A percentile compares a stretch with the other conserved stretches of the same genome.
These are phyloP conservation scores for Letharia lupina DNA, from an alignment of 495 filamentous ascomycete species.

Conservation along the genomic window DNA sequence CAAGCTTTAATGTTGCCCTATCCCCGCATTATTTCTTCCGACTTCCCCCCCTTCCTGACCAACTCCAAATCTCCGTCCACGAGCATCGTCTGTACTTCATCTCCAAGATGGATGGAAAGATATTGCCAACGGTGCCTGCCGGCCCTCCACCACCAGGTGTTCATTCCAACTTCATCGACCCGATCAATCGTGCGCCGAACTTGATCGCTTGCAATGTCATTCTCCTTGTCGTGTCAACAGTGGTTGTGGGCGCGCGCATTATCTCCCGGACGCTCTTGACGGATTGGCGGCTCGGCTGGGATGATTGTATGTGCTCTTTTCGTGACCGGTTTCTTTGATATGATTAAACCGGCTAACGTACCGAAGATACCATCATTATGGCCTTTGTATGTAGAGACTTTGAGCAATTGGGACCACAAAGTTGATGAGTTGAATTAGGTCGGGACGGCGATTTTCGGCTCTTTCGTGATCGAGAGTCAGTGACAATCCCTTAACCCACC, in stretches of 20 bases:
- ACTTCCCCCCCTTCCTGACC: neutral
- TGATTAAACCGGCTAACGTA: neutral
- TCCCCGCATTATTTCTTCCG: neutral
- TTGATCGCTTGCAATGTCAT: slow-evolving; percentile 18
- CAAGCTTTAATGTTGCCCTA: neutral
- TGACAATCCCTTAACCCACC: neutral
- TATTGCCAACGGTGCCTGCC: slow-evolving; percentile 2
- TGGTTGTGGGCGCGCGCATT: slow-evolving; percentile 15
- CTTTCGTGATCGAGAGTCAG: slow-evolving; percentile 18
- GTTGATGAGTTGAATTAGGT: neutral
- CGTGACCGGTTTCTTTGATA: neutral
- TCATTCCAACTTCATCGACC: slow-evolving; percentile 14
- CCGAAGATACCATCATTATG: slow-evolving; percentile 13
- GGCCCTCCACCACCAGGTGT: slow-evolving; percentile 10
- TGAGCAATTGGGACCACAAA: neutral
- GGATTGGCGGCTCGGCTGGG: slow-evolving; percentile 19
- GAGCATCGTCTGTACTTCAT: neutral
- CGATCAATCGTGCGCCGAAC: slow-evolving; percentile 7
- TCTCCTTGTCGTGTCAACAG: slow-evolving; percentile 9
- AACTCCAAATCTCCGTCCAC: neutral
- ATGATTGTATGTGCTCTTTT: slow-evolving; percentile 10
- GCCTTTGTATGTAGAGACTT: slow-evolving; percentile 8
- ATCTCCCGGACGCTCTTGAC: slow-evolving; percentile 19
- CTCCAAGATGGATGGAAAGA: slow-evolving; percentile 11
- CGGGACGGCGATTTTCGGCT: slow-evolving; percentile 16